Conservation (phyloP, 2,329 filamentous ascomycete genomes). For the Xylariales sp. region DNA sequence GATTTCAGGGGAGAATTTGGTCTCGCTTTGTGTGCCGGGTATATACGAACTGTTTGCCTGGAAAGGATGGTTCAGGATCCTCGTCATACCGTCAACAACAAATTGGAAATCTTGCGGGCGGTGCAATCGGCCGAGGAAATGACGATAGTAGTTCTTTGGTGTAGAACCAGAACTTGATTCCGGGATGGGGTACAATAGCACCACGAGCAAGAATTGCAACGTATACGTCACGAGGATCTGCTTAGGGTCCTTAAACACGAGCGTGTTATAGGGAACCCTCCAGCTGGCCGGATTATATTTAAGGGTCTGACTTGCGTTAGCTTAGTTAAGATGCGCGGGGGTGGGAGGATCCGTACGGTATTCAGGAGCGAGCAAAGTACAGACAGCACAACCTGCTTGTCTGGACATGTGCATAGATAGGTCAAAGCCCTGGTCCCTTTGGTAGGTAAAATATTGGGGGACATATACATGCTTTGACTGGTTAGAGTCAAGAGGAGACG, state of each 20-base stretch:
- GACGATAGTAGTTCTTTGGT: slow-evolving; percentile 88
- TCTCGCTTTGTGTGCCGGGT: slow-evolving; percentile 72
- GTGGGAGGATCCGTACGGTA: slow-evolving; percentile 58
- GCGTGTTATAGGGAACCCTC: slow-evolving; percentile 89
- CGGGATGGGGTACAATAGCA: slow-evolving; percentile 83
- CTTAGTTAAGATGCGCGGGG: neutral
- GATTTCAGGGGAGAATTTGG: slow-evolving; percentile 90
- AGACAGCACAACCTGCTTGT: slow-evolving; percentile 89
- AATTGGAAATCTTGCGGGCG: slow-evolving; percentile 97
- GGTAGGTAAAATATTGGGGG: slow-evolving; percentile 72
- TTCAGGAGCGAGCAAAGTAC: slow-evolving; percentile 90
- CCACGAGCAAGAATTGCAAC: slow-evolving; percentile 80
- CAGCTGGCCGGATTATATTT: slow-evolving; percentile 95
- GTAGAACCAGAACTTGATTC: slow-evolving; percentile 61
- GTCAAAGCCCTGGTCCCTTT: slow-evolving; percentile 81
- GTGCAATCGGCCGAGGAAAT: slow-evolving; percentile 86
- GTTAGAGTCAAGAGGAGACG: slow-evolving; percentile 80
- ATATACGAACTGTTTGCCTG: slow-evolving; percentile 86
- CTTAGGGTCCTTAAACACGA: slow-evolving; percentile 87
- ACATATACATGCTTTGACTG: slow-evolving; percentile 91
- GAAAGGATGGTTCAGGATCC: slow-evolving; percentile 87
- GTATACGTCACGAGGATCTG: slow-evolving; percentile 89
- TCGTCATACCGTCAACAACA: slow-evolving; percentile 88
- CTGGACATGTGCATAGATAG: slow-evolving; percentile 80
- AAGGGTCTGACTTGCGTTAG: slow-evolving; percentile 58